Percentiles rank a stretch among this genome's conserved stretches.
phyloP scores from a whole-genome alignment of 2,329 filamentous ascomycete genomes.

The Cladophialophora psammophila region DNA sequence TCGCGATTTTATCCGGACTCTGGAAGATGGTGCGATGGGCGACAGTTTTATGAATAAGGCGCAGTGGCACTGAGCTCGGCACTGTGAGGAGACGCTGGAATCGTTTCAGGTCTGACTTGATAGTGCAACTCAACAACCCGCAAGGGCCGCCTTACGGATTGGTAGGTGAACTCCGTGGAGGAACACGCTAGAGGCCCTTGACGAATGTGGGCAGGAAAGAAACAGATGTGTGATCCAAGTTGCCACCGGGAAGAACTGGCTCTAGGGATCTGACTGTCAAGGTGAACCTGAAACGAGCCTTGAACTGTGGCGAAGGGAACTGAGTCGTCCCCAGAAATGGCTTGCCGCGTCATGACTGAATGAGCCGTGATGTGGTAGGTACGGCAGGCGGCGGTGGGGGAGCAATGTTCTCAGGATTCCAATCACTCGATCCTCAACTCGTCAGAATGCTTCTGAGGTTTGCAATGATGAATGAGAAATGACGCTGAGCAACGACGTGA shows the following conservation, averaged over 20 bases:
- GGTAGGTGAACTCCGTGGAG: background rate
- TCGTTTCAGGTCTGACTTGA: background rate
- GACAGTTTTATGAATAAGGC: slow-evolving; percentile 83
- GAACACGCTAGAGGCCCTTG: background rate
- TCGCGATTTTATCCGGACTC: slow-evolving; percentile 89
- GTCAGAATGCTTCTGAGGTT: background rate
- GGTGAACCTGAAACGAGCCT: background rate
- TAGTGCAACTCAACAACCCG: background rate
- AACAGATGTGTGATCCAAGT: background rate
- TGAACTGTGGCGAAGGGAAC: background rate
- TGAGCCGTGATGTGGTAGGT: background rate
- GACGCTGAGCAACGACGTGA: background rate
- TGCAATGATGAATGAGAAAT: slow-evolving; percentile 4
- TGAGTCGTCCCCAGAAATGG: background rate
- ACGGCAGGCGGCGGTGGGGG: background rate
- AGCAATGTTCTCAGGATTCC: background rate
- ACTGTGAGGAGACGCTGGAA: background rate
- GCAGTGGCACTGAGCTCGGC: slow-evolving; percentile 71
- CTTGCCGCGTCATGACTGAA: background rate
- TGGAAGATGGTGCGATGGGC: slow-evolving; percentile 93
- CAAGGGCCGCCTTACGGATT: background rate
- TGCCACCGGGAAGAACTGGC: background rate
- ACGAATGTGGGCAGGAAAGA: background rate
- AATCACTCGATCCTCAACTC: background rate
- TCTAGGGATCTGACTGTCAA: background rate